Base-by-base conservation (phyloP, 2,329 filamentous ascomycete species). In the Colletotrichum nymphaeae region DNA sequence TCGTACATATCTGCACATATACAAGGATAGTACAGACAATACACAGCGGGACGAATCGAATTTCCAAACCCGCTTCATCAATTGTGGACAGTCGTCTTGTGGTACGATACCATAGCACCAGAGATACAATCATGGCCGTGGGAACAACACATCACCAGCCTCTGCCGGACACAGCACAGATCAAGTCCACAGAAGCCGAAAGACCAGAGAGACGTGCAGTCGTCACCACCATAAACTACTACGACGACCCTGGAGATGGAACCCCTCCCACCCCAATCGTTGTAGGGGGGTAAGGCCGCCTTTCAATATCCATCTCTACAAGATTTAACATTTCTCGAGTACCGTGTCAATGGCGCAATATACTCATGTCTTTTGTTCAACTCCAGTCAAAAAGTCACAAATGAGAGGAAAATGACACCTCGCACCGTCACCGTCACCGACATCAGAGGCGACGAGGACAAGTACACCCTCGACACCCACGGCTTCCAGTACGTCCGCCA, bases 331-430 rank as follows among this genome's bases (percentile, higher is more conserved):
- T 49, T 7, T 49, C 42, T 49, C 19, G 19, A 49, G 19, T 58
- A 22, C 37, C 32, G 16, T 14, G 8, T 30, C 19, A 60, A 22
- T 37, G 22, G 7, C 59, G 57, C 19, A 32, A 24, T 28, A 26
- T 67, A 26, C 72, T 74, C 57, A 68, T 67, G 56, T n/a, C 26
- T 32, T 24, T 49, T 28, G 14, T 22, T 30, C 28, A 56, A 55
- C 35, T 11, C 60, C 67, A 76, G 74, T 28, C 75, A 67, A 22
- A 84, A 93, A 11, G 82, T 93, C 53, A 81, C 93, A 68, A 93
- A 93, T 83, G 91, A 93, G 80, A 90, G 93, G 78, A 93, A 91
- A 0, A 89, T 93, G 77, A 87, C 91, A 19, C 86, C 89, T 37
- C 84, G n/a, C 85, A 87, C 0, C 82, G 84, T 70, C 87, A 90